Evolutionary conservation across 352 stramenopile genomes (phyloP), one percentile per base, ranked within the genome.

Genomic region (Phytophthora citricola): DNA sequence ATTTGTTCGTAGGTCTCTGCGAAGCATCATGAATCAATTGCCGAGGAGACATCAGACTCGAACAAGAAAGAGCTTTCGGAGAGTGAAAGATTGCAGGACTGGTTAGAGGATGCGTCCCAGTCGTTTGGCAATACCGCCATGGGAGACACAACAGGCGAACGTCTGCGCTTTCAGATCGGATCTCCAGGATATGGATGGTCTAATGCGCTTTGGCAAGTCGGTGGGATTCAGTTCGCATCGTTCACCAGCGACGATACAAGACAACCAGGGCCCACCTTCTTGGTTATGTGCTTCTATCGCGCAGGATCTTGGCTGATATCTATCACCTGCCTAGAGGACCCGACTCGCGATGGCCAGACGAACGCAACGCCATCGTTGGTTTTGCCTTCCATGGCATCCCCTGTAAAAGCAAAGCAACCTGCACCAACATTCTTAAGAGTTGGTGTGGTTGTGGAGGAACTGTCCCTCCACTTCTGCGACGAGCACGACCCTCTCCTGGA

Each of bases 151-250:
- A 47, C 32, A 7, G 58, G 58, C 9, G 71, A 80, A 9, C 66
- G 52, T 8, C 72, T 75, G 22, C 78, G 86, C 41, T 94, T 94
- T 59, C 84, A 92, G 66, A 76, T 95, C 24, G 84, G 87, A 22
- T 71, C 75, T 4, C 78, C 79, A 0, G 46, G 59, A 22, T 86
- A 81, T 9, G 85, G 85, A 2, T 95, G 88, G 88, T 94, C 88
- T 8, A 93, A 92, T 63, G 54, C 71, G 20, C 56, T 95, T 39
- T 95, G 88, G 88, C 79, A 94, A 66, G 85, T 92, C 40, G 73
- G 76, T 31, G 88, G 88, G 1, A 92, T 95, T 64, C 88, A 95
- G 66, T 95, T 95, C 57, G 86, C 85, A 12, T 84, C 80, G 5
- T 88, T 91, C 63, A 8, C 56, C 24, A 63, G 43, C 20, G 45